Evolutionary conservation across 768 basidiomycete genomes (phyloP).

Genomic region (Sarcodon aspratus): DNA sequence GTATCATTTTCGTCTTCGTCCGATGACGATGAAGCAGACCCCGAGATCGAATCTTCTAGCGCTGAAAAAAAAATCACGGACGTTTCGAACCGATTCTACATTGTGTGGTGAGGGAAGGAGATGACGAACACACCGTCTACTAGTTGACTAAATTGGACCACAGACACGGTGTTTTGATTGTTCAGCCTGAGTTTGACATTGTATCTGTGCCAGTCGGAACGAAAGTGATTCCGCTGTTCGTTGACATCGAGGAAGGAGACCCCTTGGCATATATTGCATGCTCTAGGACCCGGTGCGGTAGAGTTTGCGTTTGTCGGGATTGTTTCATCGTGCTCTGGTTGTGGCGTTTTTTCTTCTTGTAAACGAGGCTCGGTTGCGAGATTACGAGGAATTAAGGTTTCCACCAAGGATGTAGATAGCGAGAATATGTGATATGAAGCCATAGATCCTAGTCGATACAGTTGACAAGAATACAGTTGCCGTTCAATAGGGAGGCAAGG

Average conservation of each 20-base stretch:
- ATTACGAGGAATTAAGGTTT: slow-evolving; percentile 59
- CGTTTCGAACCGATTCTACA: not conserved
- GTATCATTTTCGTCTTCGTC: slow-evolving; percentile 51
- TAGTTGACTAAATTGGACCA: slow-evolving; percentile 62
- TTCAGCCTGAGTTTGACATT: slow-evolving; percentile 79
- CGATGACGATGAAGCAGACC: slow-evolving; percentile 70
- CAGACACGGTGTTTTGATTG: slow-evolving; percentile 51
- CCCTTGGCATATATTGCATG: slow-evolving; percentile 67
- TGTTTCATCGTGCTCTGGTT: slow-evolving; percentile 18
- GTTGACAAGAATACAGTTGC: too few relatives aligned
- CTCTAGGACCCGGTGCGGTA: slow-evolving; percentile 29
- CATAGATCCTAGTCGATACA: not conserved
- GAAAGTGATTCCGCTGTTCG: slow-evolving; percentile 79
- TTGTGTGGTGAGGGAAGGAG: not conserved
- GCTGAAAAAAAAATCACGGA: slow-evolving; percentile 22
- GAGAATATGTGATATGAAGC: slow-evolving; percentile 56
- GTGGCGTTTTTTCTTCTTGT: slow-evolving; percentile 18
- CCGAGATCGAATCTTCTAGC: slow-evolving; percentile 84
- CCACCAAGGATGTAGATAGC: slow-evolving; percentile 57
- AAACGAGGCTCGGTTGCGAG: slow-evolving; percentile 29
- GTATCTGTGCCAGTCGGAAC: slow-evolving; percentile 97
- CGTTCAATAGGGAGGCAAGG: too few relatives aligned
- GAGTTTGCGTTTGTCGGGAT: slow-evolving; percentile 11
- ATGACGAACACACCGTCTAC: slow-evolving; percentile 55
- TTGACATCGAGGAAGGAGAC: slow-evolving; percentile 61